Base-by-base conservation (phyloP, 352 stramenopile species). In the Blastocystis sp. region DNA sequence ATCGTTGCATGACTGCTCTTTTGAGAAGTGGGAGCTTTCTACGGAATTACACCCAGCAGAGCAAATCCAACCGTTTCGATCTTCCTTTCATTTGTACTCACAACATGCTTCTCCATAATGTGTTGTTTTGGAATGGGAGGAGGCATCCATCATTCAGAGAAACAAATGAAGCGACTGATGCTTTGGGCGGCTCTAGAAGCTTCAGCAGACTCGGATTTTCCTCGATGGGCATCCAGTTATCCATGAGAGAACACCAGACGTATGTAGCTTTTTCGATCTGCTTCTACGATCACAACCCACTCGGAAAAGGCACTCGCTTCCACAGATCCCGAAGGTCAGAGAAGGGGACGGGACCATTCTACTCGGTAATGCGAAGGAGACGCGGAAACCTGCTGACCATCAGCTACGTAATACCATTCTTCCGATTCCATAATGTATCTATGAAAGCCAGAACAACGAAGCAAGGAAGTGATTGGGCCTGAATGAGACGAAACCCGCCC, bases 361-460 rank as follows among this genome's bases (percentile, higher is more conserved):
- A 84, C 23, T 52, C 56, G 40, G 40, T 84, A 74, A 56, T 56
- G 48, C 48, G 48, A 56, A 56, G 48, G 14, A 56, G 19, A 4
- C 17, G 10, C 21, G 7, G 21, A 66, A 53, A 84, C 74, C 74
- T 84, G 74, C 48, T 84, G n/a, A 52, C 74, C 74, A 48, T 84
- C 66, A 9, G 56, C 38, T 67, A 84, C 74, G 48, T 84, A 84
- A 21, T 84, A 84, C 74, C 74, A 84, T 56, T 84, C 74, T 84
- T 84, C 74, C 17, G 56, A 61, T 84, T 84, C 74, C 74, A 84
- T 84, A 21, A 84, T 38, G 74, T 69, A 69, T 84, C 74, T 69
- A 84, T 21, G 65, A 59, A 84, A 67, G 45, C 28, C 74, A 1
- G 74, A 43, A 40, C 28, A 84, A 84, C 74, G 74, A 84, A 84